Evolutionary conservation across 805 yeast genomes (phyloP), one percentile per base, ranked within the genome.

Genomic region (Candida chilensis): DNA sequence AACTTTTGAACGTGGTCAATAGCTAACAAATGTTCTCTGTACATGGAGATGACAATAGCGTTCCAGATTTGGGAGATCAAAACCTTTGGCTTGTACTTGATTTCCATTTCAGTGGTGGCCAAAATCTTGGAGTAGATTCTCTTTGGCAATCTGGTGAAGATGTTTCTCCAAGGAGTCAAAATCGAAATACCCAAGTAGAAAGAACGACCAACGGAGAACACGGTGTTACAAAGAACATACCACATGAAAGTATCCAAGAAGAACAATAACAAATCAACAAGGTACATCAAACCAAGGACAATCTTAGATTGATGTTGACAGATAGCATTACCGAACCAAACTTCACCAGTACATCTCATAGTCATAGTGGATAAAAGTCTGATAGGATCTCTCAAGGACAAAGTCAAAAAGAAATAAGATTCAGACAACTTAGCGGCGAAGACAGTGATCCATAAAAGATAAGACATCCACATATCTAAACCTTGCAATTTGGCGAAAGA

Each of bases 111-210:
- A 42, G 95, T 84, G 21, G 99, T 92, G 28, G 97, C 97, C 62
- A 92, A 74, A 42, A 92, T 80, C 75, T 92, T 92, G 33, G 96
- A 86, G 71, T 92, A 94, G 44, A 92, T 86, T 78, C 99, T 86
- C 78, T 92, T 92, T 55, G 99, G 99, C 55, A 92, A 68, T 62
- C 99, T 80, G 32, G 96, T 79, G 71, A 90, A 92, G 46, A 92
- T 88, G 58, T 94, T 92, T 76, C 97, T 85, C 99, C 99, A 92
- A 39, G 99, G 99, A 25, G 99, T 92, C 70, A 88, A 77, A 42
- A 92, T 90, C 27, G 99, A 92, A 48, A 92, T 88, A 81, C 99
- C 99, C 60, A 94, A 73, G 71, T 90, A 92, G 74, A 92, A 92
- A 11, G 98, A 92, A 56, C 95, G 85, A 47, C 95, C 96, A 50